These are phyloP conservation scores for Picea sitchensis DNA, from an alignment of 75 land plant genomes.

Conservation along the genomic window DNA sequence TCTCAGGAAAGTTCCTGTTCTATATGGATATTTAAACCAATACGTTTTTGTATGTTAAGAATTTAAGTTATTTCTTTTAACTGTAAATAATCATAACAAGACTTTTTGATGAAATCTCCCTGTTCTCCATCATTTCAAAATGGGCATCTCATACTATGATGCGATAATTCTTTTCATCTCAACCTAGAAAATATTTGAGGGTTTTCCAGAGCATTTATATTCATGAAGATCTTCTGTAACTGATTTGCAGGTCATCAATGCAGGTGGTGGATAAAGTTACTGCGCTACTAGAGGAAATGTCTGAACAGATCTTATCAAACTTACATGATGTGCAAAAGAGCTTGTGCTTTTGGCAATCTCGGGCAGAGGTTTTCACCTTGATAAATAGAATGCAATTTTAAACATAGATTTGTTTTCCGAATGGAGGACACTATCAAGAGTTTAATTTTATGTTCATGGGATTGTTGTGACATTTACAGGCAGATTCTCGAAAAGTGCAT, in stretches of 20 bases:
- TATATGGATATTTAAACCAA: not conserved
- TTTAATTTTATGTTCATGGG: not conserved
- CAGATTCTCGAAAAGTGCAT: slow-evolving; percentile 50
- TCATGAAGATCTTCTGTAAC: not conserved
- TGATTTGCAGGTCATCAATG: slow-evolving; percentile 1
- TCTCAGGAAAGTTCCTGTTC: not conserved
- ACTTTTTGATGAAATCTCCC: not conserved
- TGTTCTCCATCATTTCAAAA: not conserved
- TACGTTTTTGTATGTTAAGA: not conserved
- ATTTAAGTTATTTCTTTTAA: not conserved
- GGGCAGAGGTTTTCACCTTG: slow-evolving; percentile 55
- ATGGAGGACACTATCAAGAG: not conserved
- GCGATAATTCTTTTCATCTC: not conserved
- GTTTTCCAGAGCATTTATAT: not conserved
- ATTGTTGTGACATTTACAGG: slow-evolving; percentile 45
- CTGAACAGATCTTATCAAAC: slow-evolving; percentile 37
- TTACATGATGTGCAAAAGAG: slow-evolving; percentile 72
- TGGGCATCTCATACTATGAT: not conserved
- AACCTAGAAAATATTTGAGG: not conserved
- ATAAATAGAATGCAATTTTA: not conserved
- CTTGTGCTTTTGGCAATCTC: slow-evolving; percentile 75
- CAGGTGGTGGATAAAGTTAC: slow-evolving; percentile 11
- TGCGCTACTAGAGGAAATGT: slow-evolving; percentile 58
- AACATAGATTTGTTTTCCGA: not conserved
- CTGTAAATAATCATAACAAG: not conserved